Evolutionary conservation across 441 rosid species (phyloP).

Genomic region (Pelargonium fulgidum): DNA sequence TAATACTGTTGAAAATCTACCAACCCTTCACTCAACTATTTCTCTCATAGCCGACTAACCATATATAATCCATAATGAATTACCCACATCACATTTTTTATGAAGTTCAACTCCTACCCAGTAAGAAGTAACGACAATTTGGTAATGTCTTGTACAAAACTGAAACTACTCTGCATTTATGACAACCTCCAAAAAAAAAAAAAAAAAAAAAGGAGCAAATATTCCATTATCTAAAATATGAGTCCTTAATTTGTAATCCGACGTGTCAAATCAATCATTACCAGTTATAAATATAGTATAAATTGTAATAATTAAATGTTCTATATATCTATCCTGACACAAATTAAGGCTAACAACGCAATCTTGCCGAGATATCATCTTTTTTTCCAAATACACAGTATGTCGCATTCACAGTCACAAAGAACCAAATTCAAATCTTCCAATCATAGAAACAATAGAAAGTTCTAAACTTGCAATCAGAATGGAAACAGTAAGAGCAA

Average conservation of each 20-base stretch:
- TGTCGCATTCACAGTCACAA: not conserved
- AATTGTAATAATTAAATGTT: not conserved
- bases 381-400: not conserved
- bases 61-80: no score
- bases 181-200: no score
- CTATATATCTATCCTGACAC: not conserved
- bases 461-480: not conserved
- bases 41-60: no score
- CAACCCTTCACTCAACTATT: no score
- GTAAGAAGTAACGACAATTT: not conserved
- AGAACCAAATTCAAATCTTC: not conserved
- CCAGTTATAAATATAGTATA: not conserved
- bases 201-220: not conserved
- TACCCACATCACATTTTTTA: no score
- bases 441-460: not conserved
- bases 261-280: not conserved
- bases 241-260: not conserved
- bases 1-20: no score
- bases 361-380: not conserved
- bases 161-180: not conserved
- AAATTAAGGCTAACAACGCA: not conserved
- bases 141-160: not conserved
- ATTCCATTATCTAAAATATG: not conserved
- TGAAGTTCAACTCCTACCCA: no score
- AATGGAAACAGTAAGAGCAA: no score